Evolutionary conservation across 1,284 basidiomycete species (phyloP).

Genomic region (Fistulina hepatica): DNA sequence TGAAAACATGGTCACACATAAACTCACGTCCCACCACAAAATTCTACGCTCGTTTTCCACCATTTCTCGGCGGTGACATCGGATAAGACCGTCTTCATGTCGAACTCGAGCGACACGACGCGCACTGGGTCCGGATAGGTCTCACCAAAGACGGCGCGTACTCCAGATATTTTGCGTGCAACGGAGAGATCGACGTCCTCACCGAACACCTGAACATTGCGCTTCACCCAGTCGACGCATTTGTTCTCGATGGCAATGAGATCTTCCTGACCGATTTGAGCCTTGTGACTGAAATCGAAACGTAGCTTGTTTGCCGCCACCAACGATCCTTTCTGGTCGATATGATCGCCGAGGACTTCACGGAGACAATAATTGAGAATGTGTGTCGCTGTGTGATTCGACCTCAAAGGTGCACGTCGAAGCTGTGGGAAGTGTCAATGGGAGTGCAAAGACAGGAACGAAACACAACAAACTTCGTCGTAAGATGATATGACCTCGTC

Average conservation of each 20-base stretch:
- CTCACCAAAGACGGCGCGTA: slow-evolving; percentile 97
- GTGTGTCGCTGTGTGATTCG: slow-evolving; percentile 98
- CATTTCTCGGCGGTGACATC: slow-evolving; percentile 88
- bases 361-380: slow-evolving; percentile 93
- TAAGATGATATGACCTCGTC: slow-evolving; percentile 45
- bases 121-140: slow-evolving; percentile 96
- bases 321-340: slow-evolving; percentile 96
- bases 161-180: slow-evolving; percentile 83
- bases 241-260: slow-evolving; percentile 77
- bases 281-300: slow-evolving; percentile 98
- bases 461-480: slow-evolving; percentile 42
- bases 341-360: slow-evolving; percentile 90
- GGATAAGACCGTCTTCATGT: slow-evolving; percentile 75
- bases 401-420: slow-evolving; percentile 89
- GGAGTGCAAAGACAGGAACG: slow-evolving; percentile 12
- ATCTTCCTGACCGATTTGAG: slow-evolving; percentile 67
- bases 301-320: slow-evolving; percentile 93
- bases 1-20: neutral
- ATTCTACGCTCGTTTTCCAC: slow-evolving; percentile 86
- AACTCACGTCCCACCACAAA: slow-evolving; percentile 94
- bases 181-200: slow-evolving; percentile 78
- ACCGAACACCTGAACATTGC: slow-evolving; percentile 81
- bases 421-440: slow-evolving; percentile 38
- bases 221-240: slow-evolving; percentile 83
- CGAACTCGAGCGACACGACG: slow-evolving; percentile 84